Percentiles rank a stretch among this genome's conserved stretches.
Evolutionary conservation across 352 stramenopile genomes (phyloP).

Genomic region (Globisporangium takayamanum): DNA sequence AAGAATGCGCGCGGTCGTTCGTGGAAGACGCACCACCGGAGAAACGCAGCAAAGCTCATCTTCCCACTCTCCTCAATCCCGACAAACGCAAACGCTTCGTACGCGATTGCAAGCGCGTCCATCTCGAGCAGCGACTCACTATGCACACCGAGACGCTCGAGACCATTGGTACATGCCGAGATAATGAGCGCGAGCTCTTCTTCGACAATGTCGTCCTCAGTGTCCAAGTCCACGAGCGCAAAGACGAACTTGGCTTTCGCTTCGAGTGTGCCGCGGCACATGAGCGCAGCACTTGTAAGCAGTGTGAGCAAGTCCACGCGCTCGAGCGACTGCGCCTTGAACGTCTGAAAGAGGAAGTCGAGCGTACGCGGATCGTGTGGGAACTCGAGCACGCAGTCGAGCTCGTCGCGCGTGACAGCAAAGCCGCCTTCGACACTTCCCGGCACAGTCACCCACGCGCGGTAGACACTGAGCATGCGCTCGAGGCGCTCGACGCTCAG

Average conservation of each 20-base stretch:
- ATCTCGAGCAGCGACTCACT: conserved; percentile 22
- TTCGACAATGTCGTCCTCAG: conserved; percentile 69
- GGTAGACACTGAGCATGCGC: conserved; percentile 51
- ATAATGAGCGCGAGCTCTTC: conserved; percentile 63
- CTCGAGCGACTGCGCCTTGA: conserved; percentile 11
- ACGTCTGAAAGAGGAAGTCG: conserved; percentile 47
- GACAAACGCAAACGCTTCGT: conserved; percentile 62
- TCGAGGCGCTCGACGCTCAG: conserved; percentile 43
- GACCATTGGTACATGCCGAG: conserved; percentile 36
- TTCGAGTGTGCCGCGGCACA: conserved; percentile 42
- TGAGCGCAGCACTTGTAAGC: conserved; percentile 29
- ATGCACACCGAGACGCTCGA: conserved; percentile 30
- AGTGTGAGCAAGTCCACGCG: conserved; percentile 56
- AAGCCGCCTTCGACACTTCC: conserved; percentile 52
- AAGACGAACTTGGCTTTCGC: conserved; percentile 59
- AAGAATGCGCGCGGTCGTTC: conserved; percentile 49
- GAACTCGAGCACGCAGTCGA: conserved; percentile 58
- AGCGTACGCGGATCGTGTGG: conserved; percentile 22
- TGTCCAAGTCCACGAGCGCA: conserved; percentile 61
- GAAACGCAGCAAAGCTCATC: conserved; percentile 59
- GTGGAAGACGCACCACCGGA: conserved; percentile 65
- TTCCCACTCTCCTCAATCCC: conserved; percentile 56
- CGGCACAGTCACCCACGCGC: conserved; percentile 38
- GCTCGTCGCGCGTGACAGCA: conserved; percentile 49
- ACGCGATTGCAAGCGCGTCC: conserved; percentile 50